Conservation (phyloP, 495 filamentous ascomycete genomes). For the Aspergillus baeticus region DNA sequence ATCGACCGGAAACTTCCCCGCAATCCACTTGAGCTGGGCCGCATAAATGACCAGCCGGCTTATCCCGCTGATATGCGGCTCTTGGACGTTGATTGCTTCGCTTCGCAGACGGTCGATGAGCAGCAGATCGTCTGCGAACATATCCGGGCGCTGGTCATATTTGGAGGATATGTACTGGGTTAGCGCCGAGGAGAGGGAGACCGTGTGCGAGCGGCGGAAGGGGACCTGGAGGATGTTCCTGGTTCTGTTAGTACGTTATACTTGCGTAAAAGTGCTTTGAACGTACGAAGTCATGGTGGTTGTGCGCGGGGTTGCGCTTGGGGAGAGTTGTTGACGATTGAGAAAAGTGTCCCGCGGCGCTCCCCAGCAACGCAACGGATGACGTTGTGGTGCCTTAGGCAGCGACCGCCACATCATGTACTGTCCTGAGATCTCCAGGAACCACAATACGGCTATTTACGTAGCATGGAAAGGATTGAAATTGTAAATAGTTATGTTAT, state of each 20-base stretch:
- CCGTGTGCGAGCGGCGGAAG: slow-evolving; percentile 78
- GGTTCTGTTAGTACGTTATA: background rate
- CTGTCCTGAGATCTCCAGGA: background rate
- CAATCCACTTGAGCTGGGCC: slow-evolving; percentile 90
- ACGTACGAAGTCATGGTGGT: slow-evolving; percentile 45
- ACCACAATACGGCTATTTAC: no score
- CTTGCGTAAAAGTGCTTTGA: background rate
- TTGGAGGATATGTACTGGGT: slow-evolving; percentile 96
- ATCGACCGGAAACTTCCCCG: slow-evolving; percentile 95
- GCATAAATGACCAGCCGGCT: slow-evolving; percentile 85
- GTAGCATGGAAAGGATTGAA: no score
- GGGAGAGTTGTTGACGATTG: slow-evolving; percentile 31
- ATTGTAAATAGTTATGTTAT: no score
- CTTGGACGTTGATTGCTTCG: slow-evolving; percentile 82
- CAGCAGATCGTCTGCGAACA: slow-evolving; percentile 89
- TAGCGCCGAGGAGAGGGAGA: slow-evolving; percentile 77
- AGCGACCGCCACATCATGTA: background rate
- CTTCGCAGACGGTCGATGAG: slow-evolving; percentile 78
- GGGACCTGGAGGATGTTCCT: slow-evolving; percentile 64
- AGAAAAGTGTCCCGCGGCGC: slow-evolving; percentile 22
- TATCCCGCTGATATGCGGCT: slow-evolving; percentile 87
- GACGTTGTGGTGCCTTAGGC: slow-evolving; percentile 30
- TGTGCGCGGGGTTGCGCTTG: slow-evolving; percentile 16
- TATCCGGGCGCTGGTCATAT: slow-evolving; percentile 98
- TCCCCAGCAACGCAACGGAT: slow-evolving; percentile 37